Evolutionary conservation across 129 eudicot genomes (phyloP).

Genomic region (Flaveria trinervia): DNA sequence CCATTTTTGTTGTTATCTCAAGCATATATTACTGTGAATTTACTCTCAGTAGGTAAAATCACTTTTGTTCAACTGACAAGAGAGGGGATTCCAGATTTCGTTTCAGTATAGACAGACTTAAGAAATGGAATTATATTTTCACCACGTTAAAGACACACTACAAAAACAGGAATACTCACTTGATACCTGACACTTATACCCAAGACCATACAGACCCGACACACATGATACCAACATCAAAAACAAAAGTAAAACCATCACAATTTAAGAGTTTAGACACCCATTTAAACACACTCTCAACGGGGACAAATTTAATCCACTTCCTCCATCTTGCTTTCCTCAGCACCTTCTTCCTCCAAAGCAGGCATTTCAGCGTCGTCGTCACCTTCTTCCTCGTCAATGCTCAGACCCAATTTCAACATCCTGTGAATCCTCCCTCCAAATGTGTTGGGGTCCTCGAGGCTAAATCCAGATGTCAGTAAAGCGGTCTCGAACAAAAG

Average conservation of each 20-base stretch:
- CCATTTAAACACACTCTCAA: background rate
- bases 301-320: conserved; percentile 47
- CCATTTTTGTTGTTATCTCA: too few species aligned
- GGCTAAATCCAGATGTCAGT: conserved; percentile 83
- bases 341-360: conserved; percentile 66
- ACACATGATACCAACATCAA: background rate
- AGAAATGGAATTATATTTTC: background rate
- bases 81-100: too few species aligned
- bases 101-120: too few species aligned
- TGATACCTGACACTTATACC: background rate
- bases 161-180: background rate
- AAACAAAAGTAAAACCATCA: background rate
- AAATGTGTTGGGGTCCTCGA: conserved; percentile 79
- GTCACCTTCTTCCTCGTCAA: conserved; percentile 69
- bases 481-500: conserved; percentile 79
- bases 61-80: too few species aligned
- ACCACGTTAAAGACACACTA: background rate
- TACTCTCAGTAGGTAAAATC: too few species aligned
- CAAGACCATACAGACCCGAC: too few species aligned
- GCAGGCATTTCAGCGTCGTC: conserved; percentile 83
- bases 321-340: conserved; percentile 97
- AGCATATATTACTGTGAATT: too few species aligned
- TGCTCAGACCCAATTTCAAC: conserved; percentile 84
- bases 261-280: too few species aligned
- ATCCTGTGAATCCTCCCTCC: conserved; percentile 85